Conservation (phyloP, 495 filamentous ascomycete species). For the Melanomma pulvis-pyrius region DNA sequence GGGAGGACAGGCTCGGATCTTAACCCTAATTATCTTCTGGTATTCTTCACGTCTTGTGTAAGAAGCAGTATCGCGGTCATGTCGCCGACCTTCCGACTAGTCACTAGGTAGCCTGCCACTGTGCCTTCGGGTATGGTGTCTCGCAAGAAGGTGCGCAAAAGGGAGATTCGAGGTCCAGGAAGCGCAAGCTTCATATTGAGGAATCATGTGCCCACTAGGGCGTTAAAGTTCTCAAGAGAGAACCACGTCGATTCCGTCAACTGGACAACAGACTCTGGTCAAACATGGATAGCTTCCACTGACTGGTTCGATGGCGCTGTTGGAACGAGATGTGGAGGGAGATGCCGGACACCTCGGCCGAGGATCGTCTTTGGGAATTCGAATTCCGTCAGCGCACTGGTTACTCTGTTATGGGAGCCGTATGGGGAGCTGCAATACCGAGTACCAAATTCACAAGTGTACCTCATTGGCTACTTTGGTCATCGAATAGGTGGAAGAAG, state of each 20-base stretch:
- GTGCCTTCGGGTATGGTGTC: slow-evolving; percentile 22
- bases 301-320: slow-evolving; percentile 21
- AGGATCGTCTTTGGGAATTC: slow-evolving; percentile 43
- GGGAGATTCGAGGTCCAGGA: slow-evolving; percentile 48
- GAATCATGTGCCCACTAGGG: slow-evolving; percentile 45
- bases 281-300: slow-evolving; percentile 41
- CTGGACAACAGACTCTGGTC: slow-evolving; percentile 47
- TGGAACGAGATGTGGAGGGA: slow-evolving; percentile 40
- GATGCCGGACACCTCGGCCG: slow-evolving; percentile 40
- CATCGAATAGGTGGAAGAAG: slow-evolving; percentile 25
- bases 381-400: slow-evolving; percentile 28
- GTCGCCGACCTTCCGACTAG: slow-evolving; percentile 54
- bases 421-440: slow-evolving; percentile 26
- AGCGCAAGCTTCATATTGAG: slow-evolving; percentile 29
- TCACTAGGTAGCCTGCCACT: slow-evolving; percentile 29
- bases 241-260: slow-evolving; percentile 43
- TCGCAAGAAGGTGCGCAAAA: slow-evolving; percentile 44
- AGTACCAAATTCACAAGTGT: slow-evolving; percentile 24
- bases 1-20: slow-evolving; percentile 69
- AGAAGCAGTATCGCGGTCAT: slow-evolving; percentile 54
- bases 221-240: slow-evolving; percentile 42
- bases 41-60: slow-evolving; percentile 53
- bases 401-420: slow-evolving; percentile 12
- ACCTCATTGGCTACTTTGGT: slow-evolving; percentile 17
- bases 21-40: slow-evolving; percentile 74